These are phyloP conservation scores for Helicostylum pulchrum DNA, from an alignment of 192 early-diverging fungal genomes.

Conservation along the genomic window DNA sequence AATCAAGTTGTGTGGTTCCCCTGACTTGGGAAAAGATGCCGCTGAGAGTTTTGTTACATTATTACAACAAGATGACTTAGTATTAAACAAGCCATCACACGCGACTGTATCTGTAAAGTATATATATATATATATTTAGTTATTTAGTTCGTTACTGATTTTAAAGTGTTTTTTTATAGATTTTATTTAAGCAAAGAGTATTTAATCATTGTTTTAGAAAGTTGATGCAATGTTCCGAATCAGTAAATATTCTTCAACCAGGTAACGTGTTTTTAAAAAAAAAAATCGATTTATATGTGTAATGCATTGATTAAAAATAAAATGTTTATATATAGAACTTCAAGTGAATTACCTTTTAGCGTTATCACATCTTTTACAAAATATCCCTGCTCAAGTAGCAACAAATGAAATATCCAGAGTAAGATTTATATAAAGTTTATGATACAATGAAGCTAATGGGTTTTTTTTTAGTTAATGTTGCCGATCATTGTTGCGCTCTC, in stretches of 20 bases:
- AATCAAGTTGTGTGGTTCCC: conserved; percentile 47
- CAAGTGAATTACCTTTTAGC: conserved; percentile 73
- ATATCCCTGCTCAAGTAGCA: conserved; percentile 77
- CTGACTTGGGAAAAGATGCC: conserved; percentile 46
- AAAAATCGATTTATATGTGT: conserved; percentile 12
- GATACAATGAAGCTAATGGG: neutral
- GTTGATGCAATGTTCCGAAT: conserved; percentile 52
- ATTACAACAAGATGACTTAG: conserved; percentile 65
- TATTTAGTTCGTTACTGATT: neutral
- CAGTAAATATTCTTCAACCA: conserved; percentile 15
- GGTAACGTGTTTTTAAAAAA: neutral
- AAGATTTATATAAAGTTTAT: conserved; percentile 7
- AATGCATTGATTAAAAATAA: neutral
- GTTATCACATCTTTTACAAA: conserved; percentile 71
- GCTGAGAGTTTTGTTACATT: conserved; percentile 68
- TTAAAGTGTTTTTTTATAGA: conserved; percentile 34
- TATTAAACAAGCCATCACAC: conserved; percentile 69
- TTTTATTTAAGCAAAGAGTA: conserved; percentile 82
- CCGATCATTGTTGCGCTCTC: conserved; percentile 73
- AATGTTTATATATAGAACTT: conserved; percentile 29
- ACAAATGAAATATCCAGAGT: conserved; percentile 66
- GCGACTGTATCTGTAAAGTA: conserved; percentile 49
- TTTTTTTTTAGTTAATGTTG: conserved; percentile 58
- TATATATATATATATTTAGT: neutral
- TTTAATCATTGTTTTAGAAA: conserved; percentile 70